These are phyloP conservation scores for Talaromyces sp. DNA, from an alignment of 2,329 filamentous ascomycete species.

Conservation along the genomic window DNA sequence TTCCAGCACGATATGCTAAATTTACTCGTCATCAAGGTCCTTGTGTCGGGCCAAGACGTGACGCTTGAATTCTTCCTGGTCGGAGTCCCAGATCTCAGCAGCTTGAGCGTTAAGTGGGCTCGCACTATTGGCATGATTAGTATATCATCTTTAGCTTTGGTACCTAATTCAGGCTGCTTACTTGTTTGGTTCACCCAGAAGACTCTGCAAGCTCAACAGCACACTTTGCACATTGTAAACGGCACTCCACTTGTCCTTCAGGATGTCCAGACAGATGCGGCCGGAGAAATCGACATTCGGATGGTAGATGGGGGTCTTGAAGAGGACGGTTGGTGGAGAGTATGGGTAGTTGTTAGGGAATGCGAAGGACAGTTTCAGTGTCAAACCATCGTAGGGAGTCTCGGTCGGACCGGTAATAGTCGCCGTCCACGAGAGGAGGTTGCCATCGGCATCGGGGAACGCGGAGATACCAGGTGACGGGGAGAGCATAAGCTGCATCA, in stretches of 20 bases:
- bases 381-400: constrained; percentile 86
- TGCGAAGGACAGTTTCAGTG: constrained; percentile 86
- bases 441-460: constrained; percentile 87
- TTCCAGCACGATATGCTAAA: constrained; percentile 2
- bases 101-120: constrained; percentile 96
- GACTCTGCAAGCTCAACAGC: constrained; percentile 87
- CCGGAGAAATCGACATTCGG: constrained; percentile 98
- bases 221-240: constrained; percentile 97
- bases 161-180: constrained; percentile 51
- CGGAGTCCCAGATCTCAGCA: constrained; percentile 91
- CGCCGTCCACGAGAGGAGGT: constrained; percentile 88
- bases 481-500: constrained; percentile 98
- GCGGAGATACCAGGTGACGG: constrained; percentile 91
- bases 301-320: constrained; percentile 99
- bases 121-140: constrained; percentile 58
- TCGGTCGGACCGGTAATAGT: constrained; percentile 90
- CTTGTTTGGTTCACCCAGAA: constrained; percentile 98
- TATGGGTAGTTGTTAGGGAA: constrained; percentile 96
- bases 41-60: constrained; percentile 66
- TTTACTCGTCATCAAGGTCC: constrained; percentile 55
- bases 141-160: background rate
- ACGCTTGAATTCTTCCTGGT: constrained; percentile 83
- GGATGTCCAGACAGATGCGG: constrained; percentile 93
- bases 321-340: constrained; percentile 84
- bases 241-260: constrained; percentile 99